phyloP scores from a whole-genome alignment of 2,329 filamentous ascomycete genomes.

The Botrytis squamosa region DNA sequence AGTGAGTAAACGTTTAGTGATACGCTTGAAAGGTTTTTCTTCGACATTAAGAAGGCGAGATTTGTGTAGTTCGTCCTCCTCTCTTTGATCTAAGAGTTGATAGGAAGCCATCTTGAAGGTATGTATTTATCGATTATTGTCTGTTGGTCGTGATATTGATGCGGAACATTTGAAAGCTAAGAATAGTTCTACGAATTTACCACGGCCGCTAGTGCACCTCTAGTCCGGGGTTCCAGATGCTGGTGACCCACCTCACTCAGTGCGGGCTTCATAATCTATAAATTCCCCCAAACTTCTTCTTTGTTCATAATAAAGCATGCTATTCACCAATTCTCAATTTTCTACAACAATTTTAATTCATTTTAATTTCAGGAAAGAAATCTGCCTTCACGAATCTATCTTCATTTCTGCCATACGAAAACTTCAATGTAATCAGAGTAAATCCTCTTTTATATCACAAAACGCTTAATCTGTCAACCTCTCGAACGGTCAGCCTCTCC shows the following conservation, averaged over 20 bases:
- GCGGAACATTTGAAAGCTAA: background rate
- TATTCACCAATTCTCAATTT: background rate
- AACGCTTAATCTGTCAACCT: background rate
- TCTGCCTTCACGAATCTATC: background rate
- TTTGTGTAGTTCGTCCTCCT: conserved; percentile 84
- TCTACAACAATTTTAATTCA: background rate
- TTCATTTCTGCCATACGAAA: background rate
- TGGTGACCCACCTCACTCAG: background rate
- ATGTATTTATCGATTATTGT: background rate
- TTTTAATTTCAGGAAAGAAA: background rate
- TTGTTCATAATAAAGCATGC: background rate
- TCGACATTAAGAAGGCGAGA: conserved; percentile 84
- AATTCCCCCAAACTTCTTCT: conserved; percentile 10
- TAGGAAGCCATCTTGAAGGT: conserved; percentile 53
- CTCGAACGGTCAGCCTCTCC: background rate
- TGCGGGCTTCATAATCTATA: conserved; percentile 9
- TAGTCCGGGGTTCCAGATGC: conserved; percentile 3
- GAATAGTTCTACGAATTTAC: background rate
- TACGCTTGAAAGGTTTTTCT: conserved; percentile 86
- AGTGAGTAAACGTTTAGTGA: conserved; percentile 75
- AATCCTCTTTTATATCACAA: background rate
- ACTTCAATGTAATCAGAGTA: background rate
- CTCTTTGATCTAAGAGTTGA: conserved; percentile 68
- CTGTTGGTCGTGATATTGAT: background rate
- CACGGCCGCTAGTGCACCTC: conserved; percentile 16